Evolutionary conservation across 2,329 filamentous ascomycete species (phyloP), one percentile per base, ranked within the genome.

Genomic region (Emmonsiellopsis sp.): DNA sequence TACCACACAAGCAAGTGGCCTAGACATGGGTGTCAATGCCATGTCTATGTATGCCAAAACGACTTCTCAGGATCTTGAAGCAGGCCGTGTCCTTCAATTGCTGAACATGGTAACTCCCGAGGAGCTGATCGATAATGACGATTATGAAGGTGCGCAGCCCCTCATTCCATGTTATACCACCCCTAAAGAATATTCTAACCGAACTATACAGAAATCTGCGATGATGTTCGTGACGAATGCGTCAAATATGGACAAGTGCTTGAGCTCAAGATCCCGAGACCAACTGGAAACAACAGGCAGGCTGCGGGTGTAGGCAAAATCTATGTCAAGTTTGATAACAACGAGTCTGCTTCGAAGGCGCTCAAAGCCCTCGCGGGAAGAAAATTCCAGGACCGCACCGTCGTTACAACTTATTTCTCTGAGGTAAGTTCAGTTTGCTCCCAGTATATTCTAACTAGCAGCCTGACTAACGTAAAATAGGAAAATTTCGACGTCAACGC

Each of bases 71-170:
- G 87, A 91, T 56, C 77, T 87, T 36, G 90, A 95, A 61, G 83
- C 85, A 56, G 87, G 87, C 59, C 82, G 88, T 53, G 92, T 98
- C 13, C 70, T 98, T 56, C 92, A 95, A 72, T 76, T 98, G 57
- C 81, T 98, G 65, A 98, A 98, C 75, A 98, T 98, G 93, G 92
- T 98, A 37, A 98, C 93, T 0, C 80, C 90, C 0, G 93, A 98
- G 63, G 93, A 98, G 71, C 76, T 98, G 27, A 83, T 96, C 72
- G 91, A 97, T 66, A 85, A 84, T 50, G 91, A 97, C 37, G 93
- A 98, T 65, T 97, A 96, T 65, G 88, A 96, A 72, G 92, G 92
- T 91, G 78, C 65, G 76, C 14, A 48, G 5, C 33, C 33, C 10
- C n/a, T 5, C 62, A 45, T 7, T 34, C 5, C 13, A 13, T 52